Evolutionary conservation across 108 stramenopile genomes (phyloP).

Genomic region (Skeletonema grethae): DNA sequence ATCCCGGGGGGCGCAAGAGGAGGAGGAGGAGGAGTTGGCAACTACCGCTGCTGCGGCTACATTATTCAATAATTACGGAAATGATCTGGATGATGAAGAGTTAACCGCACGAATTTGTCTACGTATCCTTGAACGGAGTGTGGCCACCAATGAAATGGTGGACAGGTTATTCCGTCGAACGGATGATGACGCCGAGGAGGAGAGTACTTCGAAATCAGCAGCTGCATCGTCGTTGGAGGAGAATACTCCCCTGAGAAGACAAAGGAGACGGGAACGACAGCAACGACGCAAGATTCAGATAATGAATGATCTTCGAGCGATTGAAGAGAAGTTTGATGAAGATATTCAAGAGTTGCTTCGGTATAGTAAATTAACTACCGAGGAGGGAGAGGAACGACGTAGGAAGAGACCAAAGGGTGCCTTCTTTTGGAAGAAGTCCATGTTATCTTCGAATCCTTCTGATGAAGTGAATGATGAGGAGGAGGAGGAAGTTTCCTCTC

Average conservation of each 20-base stretch:
- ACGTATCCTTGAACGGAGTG: conserved; percentile 89
- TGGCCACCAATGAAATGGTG: conserved; percentile 82
- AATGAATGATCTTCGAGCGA: conserved; percentile 39
- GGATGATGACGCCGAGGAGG: conserved; percentile 8
- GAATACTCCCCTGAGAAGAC: not conserved
- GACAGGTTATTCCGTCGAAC: conserved; percentile 62
- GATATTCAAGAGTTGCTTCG: conserved; percentile 49
- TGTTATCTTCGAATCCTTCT: not conserved
- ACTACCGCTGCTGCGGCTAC: conserved; percentile 11
- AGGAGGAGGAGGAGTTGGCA: not conserved
- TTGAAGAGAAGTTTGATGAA: conserved; percentile 55
- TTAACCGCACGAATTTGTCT: conserved; percentile 78
- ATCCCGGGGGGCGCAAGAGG: conserved; percentile 4
- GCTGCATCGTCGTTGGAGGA: not conserved
- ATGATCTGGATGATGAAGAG: conserved; percentile 75
- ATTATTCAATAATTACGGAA: conserved; percentile 13
- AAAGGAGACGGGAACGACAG: conserved; percentile 19
- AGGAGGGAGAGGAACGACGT: conserved; percentile 22
- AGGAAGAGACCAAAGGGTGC: conserved; percentile 26
- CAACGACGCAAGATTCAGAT: conserved; percentile 24
- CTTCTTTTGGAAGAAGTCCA: conserved; percentile 39
- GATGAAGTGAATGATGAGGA: not conserved
- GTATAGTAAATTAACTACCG: conserved; percentile 20
- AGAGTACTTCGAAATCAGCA: not conserved
- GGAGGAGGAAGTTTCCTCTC: not conserved